phyloP scores from a whole-genome alignment of 768 basidiomycete genomes.

The Galerina marginata region DNA sequence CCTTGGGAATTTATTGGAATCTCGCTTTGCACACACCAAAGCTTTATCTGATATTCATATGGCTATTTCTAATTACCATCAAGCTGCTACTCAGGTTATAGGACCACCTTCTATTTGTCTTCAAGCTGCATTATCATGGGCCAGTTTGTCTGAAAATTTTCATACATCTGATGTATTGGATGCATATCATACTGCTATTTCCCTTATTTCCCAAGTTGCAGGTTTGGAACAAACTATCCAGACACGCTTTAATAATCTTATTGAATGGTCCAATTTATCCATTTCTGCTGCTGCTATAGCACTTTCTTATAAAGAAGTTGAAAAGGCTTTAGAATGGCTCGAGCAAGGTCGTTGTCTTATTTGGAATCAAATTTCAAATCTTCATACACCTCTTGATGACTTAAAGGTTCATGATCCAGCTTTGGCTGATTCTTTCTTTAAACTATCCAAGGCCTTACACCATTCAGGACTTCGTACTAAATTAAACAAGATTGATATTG shows the following conservation, averaged over 20 bases:
- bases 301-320: slow-evolving; percentile 1
- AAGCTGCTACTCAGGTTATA: background rate
- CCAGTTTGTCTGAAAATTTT: background rate
- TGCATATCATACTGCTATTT: slow-evolving; percentile 16
- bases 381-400: slow-evolving; percentile 12
- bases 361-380: slow-evolving; percentile 17
- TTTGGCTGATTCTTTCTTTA: slow-evolving; percentile 4
- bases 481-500: background rate
- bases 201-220: slow-evolving; percentile 20
- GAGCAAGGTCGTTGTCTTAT: background rate
- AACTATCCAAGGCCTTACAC: slow-evolving; percentile 4
- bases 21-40: background rate
- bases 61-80: background rate
- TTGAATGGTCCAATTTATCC: slow-evolving; percentile 11
- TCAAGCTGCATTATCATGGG: slow-evolving; percentile 13
- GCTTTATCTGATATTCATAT: slow-evolving; percentile 1
- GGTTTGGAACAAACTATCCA: slow-evolving; percentile 23
- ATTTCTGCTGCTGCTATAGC: slow-evolving; percentile 21
- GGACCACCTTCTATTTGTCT: slow-evolving; percentile 1
- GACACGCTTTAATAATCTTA: slow-evolving; percentile 15
- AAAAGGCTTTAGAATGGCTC: slow-evolving; percentile 12
- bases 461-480: background rate
- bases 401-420: background rate
- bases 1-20: background rate
- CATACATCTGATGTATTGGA: slow-evolving; percentile 7